Evolutionary conservation across 1,284 basidiomycete species (phyloP).

Genomic region (Tilletia caries): DNA sequence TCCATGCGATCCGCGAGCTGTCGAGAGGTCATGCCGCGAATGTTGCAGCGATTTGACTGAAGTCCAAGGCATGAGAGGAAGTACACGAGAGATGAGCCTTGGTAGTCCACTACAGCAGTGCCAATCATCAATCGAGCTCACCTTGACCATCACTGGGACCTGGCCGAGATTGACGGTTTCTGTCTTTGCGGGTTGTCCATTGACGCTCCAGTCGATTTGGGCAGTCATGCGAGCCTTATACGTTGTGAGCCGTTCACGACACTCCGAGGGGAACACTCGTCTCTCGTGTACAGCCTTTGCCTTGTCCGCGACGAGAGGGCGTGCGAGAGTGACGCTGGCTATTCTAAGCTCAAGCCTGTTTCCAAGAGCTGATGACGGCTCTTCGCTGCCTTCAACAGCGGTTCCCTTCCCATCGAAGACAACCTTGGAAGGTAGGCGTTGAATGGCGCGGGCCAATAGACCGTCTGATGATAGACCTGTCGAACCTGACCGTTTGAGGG

Average conservation of each 20-base stretch:
- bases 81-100: no score
- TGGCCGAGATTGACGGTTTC: constrained; percentile 84
- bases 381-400: not conserved
- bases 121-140: constrained; percentile 56
- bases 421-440: constrained; percentile 82
- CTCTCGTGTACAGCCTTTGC: constrained; percentile 73
- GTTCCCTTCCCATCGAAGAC: constrained; percentile 74
- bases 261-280: constrained; percentile 69
- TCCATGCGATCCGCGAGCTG: constrained; percentile 86
- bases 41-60: constrained; percentile 88
- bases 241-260: constrained; percentile 80
- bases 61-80: not conserved
- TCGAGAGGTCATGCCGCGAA: constrained; percentile 76
- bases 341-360: constrained; percentile 71
- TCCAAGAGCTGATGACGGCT: constrained; percentile 38
- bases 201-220: constrained; percentile 82
- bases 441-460: constrained; percentile 72
- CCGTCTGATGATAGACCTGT: constrained; percentile 60
- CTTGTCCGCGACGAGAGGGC: constrained; percentile 82
- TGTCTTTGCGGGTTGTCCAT: constrained; percentile 68
- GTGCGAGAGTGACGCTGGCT: constrained; percentile 75
- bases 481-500: constrained; percentile 66
- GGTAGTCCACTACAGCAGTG: not conserved
- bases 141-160: constrained; percentile 93
- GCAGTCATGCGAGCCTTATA: constrained; percentile 90